Evolutionary conservation across 345 rosid genomes (phyloP).

Genomic region (Pistacia integerrima): DNA sequence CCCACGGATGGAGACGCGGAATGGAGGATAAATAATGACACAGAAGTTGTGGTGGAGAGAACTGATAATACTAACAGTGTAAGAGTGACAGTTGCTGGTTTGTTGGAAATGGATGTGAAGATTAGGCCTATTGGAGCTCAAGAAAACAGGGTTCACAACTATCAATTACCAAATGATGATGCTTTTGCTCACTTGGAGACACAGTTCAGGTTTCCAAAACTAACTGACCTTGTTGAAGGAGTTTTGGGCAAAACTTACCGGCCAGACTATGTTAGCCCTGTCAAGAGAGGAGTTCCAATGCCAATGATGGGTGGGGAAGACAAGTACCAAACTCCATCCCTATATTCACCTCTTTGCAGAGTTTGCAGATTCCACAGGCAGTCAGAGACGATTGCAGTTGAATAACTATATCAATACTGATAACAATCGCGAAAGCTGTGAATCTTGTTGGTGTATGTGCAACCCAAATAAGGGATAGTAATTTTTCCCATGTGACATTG

Average conservation of each 20-base stretch:
- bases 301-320: conserved; percentile 90
- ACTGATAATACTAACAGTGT: conserved; percentile 59
- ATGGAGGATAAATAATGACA: conserved; percentile 45
- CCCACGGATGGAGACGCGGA: conserved; percentile 70
- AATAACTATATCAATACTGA: conserved; percentile 2
- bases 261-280: conserved; percentile 64
- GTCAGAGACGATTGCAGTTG: conserved; percentile 30
- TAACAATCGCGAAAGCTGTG: not conserved
- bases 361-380: conserved; percentile 63
- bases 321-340: conserved; percentile 71
- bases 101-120: conserved; percentile 57
- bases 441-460: not conserved
- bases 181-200: conserved; percentile 81
- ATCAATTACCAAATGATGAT: conserved; percentile 62
- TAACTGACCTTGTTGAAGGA: conserved; percentile 66
- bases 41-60: conserved; percentile 59
- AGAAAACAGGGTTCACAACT: conserved; percentile 68
- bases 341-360: conserved; percentile 60
- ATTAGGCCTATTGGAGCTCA: conserved; percentile 62
- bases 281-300: conserved; percentile 73
- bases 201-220: conserved; percentile 63
- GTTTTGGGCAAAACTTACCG: conserved; percentile 77
- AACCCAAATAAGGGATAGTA: conserved; percentile 11
- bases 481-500: not conserved
- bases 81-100: conserved; percentile 51